Base-by-base conservation (phyloP, 2,329 filamentous ascomycete species). In the Nothomitra cinnamomea region DNA sequence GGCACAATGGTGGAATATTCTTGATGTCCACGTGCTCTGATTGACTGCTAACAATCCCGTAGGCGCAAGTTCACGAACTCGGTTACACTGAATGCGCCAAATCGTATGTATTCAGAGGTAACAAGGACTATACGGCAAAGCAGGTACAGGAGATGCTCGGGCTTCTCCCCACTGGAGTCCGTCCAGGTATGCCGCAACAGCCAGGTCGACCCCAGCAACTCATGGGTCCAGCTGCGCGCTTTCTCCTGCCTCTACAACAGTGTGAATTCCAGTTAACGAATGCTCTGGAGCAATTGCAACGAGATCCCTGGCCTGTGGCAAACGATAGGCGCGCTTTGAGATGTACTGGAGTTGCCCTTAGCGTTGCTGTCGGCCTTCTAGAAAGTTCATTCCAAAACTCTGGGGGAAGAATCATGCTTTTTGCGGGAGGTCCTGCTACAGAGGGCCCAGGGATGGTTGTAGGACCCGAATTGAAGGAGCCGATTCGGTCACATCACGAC, bases 131-230 rank as follows among this genome's bases (percentile, higher is more conserved):
- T 68, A 78, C 82, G n/a, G 86, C 89, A 53, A 96, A 96, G 72
- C 89, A 96, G 66, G 88, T 98, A n/a, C 90, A 96, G 68, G 92
- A 98, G 65, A 98, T 98, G 92, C 82, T 98, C 51, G 92, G 89
- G 25, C 75, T 95, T 53, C 75, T 82, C 49, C 78, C 83, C 19
- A 74, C 85, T 22, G 21, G 19, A 2, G 80, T 80, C 36, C 81
- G 92, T 59, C 87, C 88, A 41, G 71, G 77, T 64, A 79, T 85
- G 69, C 79, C 79, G 56, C 81, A 82, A 58, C 79, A 84, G 61
- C 82, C 85, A 48, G 86, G 87, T 57, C 80, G 87, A 51, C 80
- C 83, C 41, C 77, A 80, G 59, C 77, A 84, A 60, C 79, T 84
- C 10, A 81, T 86, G 67, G 86, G 87, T 42, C 83, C 89, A 51